Evolutionary conservation across 257 asterid genomes (phyloP), one percentile per base, ranked within the genome.

Genomic region (Solanum tacnaense): DNA sequence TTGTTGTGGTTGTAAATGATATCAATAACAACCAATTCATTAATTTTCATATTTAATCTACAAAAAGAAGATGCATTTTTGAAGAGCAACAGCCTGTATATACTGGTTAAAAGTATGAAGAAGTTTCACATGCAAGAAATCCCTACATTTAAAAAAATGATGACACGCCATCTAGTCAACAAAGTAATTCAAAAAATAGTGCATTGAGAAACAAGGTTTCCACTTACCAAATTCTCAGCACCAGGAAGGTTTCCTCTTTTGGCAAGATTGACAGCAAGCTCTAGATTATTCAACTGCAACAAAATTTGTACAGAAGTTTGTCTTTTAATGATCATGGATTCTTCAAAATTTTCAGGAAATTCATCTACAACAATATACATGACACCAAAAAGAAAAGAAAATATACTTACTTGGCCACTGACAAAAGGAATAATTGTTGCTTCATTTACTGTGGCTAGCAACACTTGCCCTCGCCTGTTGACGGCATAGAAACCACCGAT

Each of bases 211-310:
- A 86, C 88, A 21, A 74, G 49, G 86, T 62, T 89, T 35, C 21
- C 85, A 90, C 98, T 58, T 88, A 96, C 99, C 97, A 98, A 89
- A 94, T 98, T 98, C 92, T 98, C 99, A 6, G 99, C 99, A 83
- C 99, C 99, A 38, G 98, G 99, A 91, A 98, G 98, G 84, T 98
- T 98, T 92, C 99, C 99, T 90, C 99, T 93, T 94, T 95, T 98
- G 86, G 99, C 99, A 88, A 98, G 98, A 91, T 93, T 98, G 87
- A 98, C 99, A 79, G 99, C 99, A 91, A 98, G 99, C 95, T 98
- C 99, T 92, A 98, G 94, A 92, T 98, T 98, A 91, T 95, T 98
- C 86, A 98, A 90, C 99, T 98, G 95, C 31, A 73, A 88, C 39
- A 81, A 44, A 41, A 41, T 78, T 78, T 78, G 23, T 78, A 46